Evolutionary conservation across 1,139 yeast species (phyloP).

Genomic region (Pichia sp.): DNA sequence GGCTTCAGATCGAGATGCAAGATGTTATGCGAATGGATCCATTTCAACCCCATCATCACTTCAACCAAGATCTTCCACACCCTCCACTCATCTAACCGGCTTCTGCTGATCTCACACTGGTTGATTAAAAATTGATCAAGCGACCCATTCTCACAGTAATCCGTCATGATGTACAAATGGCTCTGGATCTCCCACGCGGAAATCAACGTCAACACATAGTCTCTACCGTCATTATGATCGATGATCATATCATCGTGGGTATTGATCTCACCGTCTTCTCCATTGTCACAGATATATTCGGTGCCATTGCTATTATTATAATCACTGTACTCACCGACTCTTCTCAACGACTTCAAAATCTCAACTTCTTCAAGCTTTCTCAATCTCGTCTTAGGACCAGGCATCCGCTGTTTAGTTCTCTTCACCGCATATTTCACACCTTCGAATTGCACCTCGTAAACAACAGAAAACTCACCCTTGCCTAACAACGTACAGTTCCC

Average conservation of each 20-base stretch:
- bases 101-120: slow-evolving; percentile 65
- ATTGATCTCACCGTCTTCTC: slow-evolving; percentile 1
- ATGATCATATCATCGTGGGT: slow-evolving; percentile 2
- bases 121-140: slow-evolving; percentile 77
- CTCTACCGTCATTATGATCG: slow-evolving; percentile 49
- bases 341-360: slow-evolving; percentile 43
- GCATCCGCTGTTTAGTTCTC: slow-evolving; percentile 60
- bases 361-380: slow-evolving; percentile 59
- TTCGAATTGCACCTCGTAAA: slow-evolving; percentile 72
- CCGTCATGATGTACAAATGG: slow-evolving; percentile 89
- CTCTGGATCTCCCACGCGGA: slow-evolving; percentile 85
- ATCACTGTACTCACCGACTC: slow-evolving; percentile 6
- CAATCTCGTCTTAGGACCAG: slow-evolving; percentile 50
- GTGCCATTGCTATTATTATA: slow-evolving; percentile 41
- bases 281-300: background rate
- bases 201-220: slow-evolving; percentile 73
- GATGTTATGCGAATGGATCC: slow-evolving; percentile 73
- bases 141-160: slow-evolving; percentile 93
- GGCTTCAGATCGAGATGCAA: slow-evolving; percentile 92
- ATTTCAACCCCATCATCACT: slow-evolving; percentile 71
- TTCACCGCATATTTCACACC: slow-evolving; percentile 80
- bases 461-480: slow-evolving; percentile 85
- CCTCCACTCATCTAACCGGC: slow-evolving; percentile 87
- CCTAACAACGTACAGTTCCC: slow-evolving; percentile 71
- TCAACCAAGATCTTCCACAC: slow-evolving; percentile 96